Evolutionary conservation across 768 basidiomycete species (phyloP), one percentile per base, ranked within the genome.

Genomic region (Rhodotorula toruloides): DNA sequence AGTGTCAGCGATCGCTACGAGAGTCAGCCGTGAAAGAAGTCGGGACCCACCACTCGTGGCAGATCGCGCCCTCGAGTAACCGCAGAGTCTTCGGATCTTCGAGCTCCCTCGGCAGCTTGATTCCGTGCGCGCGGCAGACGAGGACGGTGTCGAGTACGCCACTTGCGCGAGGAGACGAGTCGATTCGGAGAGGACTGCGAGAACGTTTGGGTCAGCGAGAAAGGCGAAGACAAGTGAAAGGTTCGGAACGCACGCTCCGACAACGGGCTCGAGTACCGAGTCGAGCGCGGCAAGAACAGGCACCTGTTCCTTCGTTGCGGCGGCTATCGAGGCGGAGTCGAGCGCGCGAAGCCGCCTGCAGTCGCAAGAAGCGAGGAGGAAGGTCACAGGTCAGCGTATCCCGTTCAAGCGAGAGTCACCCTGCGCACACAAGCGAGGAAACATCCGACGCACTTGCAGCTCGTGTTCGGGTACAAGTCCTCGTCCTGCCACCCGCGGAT

Each of bases 101-200:
- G 60, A 91, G 87, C 69, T 87, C 89, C 2, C 82, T 76, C 5
- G 89, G 89, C 4, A 90, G 83, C 61, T 81, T 78, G 59, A 91
- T 79, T 10, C 84, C 86, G 74, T 91, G 88, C 0, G 88, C 87
- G 34, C 82, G 78, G 11, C 88, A 83, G 12, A 88, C 85, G 43
- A 55, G 58, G 3, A 68, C n/a, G 13, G 88, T 88, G 76, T 89
- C 88, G 63, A 89, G 79, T 17, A 90, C 81, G 11, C 88, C 88
- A 21, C 84, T 87, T 6, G 86, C 86, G 58, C 87, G 78, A 3
- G 89, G 89, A 74, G 83, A 84, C 0, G 88, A 87, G 69, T 90
- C 76, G 22, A 91, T 78, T 16, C 87, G 83, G 19, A 91, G 77
- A 1, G 87, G 85, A 36, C 83, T 84, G 0, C 87, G 32, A 21